Evolutionary conservation across 495 filamentous ascomycete genomes (phyloP), one percentile per base, ranked within the genome.

Genomic region (Aspergillus egyptiacus): DNA sequence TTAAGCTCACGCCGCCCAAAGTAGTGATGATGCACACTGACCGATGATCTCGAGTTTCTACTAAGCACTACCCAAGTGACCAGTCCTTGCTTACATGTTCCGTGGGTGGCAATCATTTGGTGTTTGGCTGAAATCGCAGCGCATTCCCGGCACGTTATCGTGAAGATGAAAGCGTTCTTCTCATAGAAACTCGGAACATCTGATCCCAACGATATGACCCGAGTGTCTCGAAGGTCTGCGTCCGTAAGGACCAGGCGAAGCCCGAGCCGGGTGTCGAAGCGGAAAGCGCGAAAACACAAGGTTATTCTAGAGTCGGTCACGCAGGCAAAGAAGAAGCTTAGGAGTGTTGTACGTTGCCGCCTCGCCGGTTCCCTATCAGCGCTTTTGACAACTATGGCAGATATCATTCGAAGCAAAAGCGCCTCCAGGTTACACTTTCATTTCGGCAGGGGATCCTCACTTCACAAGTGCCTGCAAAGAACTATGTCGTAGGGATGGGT

Each of bases 401-500:
- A 67, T 77, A 48, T 73, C 64, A 20, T 72, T 76, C 41, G 70
- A 73, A 46, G 66, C 69, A 13, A 63, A 70, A 59, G 70, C 88
- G 20, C 89, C 89, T 2, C 76, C 73, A n/a, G 88, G 87, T 6
- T 95, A 87, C 54, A 84, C 81, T 20, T 94, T 90, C 60, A 82
- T 96, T 46, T 83, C 87, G n/a, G 77, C 82, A 43, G 90, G 90
- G 18, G 82, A 87, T 58, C 87, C 87, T 0, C 74, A 78, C 32
- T 66, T 96, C 39, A 91, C 86, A 5, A 76, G 74, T 10, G 68
- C 70, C 20, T 95, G 90, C 72, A 94, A 91, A 65, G 87, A 95
- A 55, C 53, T 83, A 5, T 93, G 87, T 14, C 75, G 86, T 49
- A 77, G 82, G 56, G 69, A 76, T 51, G 81, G 76, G 10, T 70